phyloP scores from a whole-genome alignment of 2,329 filamentous ascomycete species.

The Stemphylium lycopersici region DNA sequence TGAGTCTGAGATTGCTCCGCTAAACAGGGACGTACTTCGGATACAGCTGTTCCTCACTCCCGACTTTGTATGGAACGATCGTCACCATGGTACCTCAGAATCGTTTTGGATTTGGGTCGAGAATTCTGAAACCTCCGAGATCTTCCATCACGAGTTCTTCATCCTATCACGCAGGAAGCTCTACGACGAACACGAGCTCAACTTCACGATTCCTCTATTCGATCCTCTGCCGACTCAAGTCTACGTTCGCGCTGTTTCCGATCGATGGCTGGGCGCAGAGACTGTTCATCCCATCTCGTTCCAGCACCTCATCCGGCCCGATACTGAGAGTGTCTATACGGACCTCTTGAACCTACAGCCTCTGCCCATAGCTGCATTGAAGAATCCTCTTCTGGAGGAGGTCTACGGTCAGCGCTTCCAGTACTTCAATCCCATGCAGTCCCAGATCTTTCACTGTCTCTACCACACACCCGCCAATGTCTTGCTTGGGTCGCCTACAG shows the following conservation, averaged over 20 bases:
- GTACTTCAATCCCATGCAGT: conserved; percentile 99
- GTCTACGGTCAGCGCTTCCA: conserved; percentile 89
- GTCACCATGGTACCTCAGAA: conserved; percentile 90
- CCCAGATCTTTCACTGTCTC: conserved; percentile 95
- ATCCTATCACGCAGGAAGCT: conserved; percentile 89
- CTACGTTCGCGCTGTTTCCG: conserved; percentile 91
- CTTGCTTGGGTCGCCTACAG: conserved; percentile 91
- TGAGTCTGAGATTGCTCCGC: conserved; percentile 90
- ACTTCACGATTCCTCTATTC: conserved; percentile 93
- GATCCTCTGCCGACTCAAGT: conserved; percentile 95
- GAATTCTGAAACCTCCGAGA: conserved; percentile 95
- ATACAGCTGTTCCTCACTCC: conserved; percentile 85
- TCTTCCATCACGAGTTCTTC: conserved; percentile 97
- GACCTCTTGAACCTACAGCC: conserved; percentile 92
- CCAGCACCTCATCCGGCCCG: conserved; percentile 94
- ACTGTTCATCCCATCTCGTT: conserved; percentile 96
- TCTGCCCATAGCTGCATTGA: conserved; percentile 81
- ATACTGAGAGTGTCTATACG: conserved; percentile 97
- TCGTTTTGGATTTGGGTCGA: conserved; percentile 99
- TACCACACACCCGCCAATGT: conserved; percentile 94
- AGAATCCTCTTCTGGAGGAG: conserved; percentile 85
- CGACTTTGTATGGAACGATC: conserved; percentile 94
- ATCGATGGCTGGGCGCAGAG: conserved; percentile 95
- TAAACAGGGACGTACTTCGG: conserved; percentile 93
- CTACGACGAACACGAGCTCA: conserved; percentile 94